Evolutionary conservation across 2,329 filamentous ascomycete species (phyloP).

Genomic region (Trichoderma gracile): DNA sequence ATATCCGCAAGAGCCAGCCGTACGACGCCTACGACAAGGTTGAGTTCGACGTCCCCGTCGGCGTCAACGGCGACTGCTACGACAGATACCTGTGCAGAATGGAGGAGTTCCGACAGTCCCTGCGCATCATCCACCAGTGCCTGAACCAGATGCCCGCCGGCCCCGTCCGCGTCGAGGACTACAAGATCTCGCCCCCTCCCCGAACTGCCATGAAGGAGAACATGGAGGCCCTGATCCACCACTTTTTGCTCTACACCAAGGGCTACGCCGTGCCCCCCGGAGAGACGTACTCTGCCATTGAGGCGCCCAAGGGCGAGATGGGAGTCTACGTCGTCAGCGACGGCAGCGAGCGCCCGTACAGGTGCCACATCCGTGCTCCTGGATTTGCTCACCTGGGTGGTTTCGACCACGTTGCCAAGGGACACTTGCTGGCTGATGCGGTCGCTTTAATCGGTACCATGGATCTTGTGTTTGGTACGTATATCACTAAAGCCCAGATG

Average conservation of each 20-base stretch:
- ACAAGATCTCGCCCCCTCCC: conserved; percentile 97
- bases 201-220: conserved; percentile 99
- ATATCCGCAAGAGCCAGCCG: conserved; percentile 93
- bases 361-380: conserved; percentile 95
- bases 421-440: conserved; percentile 92
- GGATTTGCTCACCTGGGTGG: conserved; percentile 93
- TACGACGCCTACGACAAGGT: conserved; percentile 98
- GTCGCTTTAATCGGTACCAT: conserved; percentile 92
- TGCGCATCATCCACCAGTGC: conserved; percentile 98
- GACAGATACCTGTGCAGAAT: conserved; percentile 98
- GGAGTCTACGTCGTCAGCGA: conserved; percentile 95
- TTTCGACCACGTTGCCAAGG: conserved; percentile 90
- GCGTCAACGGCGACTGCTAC: conserved; percentile 97
- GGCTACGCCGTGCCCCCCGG: conserved; percentile 95
- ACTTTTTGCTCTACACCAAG: conserved; percentile 98
- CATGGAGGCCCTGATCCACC: conserved; percentile 99
- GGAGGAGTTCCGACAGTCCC: conserved; percentile 98
- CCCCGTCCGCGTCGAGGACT: conserved; percentile 94
- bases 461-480: conserved; percentile 84
- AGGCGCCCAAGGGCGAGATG: conserved; percentile 99
- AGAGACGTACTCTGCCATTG: conserved; percentile 96
- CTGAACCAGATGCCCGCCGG: conserved; percentile 98
- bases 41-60: conserved; percentile 96
- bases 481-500: conserved; percentile 25
- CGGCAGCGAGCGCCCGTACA: conserved; percentile 92